These are phyloP conservation scores for Pleomassaria siparia DNA, from an alignment of 2,329 filamentous ascomycete genomes.

Conservation along the genomic window DNA sequence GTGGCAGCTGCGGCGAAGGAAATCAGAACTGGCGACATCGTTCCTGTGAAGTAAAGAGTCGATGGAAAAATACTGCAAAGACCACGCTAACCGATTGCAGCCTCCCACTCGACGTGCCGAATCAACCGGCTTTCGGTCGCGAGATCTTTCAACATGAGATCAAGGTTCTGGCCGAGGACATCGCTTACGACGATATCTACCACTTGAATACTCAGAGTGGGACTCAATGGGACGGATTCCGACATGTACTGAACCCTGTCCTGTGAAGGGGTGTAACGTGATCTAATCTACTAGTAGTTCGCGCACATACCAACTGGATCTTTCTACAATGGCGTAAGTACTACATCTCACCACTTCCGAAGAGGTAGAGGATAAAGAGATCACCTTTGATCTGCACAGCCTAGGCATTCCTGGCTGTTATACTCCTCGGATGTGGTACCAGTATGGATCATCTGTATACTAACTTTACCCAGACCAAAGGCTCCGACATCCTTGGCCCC, in stretches of 20 bases:
- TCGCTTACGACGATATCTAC: constrained; percentile 33
- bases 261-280: too few relatives aligned
- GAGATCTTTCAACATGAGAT: constrained; percentile 58
- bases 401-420: too few relatives aligned
- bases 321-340: constrained; percentile 46
- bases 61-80: constrained; percentile 9
- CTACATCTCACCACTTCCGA: not conserved
- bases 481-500: constrained; percentile 44
- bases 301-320: constrained; percentile 41
- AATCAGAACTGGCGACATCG: constrained; percentile 58
- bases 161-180: constrained; percentile 43
- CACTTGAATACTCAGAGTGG: constrained; percentile 59
- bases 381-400: too few relatives aligned
- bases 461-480: constrained; percentile 34
- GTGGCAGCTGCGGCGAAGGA: constrained; percentile 57
- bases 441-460: too few relatives aligned
- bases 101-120: constrained; percentile 55
- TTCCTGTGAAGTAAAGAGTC: constrained; percentile 53
- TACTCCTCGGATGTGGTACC: too few relatives aligned
- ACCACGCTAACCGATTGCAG: constrained; percentile 35
- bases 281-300: constrained; percentile 23
- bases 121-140: constrained; percentile 56
- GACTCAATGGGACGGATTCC: constrained; percentile 56
- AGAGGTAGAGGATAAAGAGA: too few relatives aligned
- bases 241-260: constrained; percentile 3